Evolutionary conservation across 2,329 filamentous ascomycete species (phyloP).

Genomic region (Penicillium sp.): DNA sequence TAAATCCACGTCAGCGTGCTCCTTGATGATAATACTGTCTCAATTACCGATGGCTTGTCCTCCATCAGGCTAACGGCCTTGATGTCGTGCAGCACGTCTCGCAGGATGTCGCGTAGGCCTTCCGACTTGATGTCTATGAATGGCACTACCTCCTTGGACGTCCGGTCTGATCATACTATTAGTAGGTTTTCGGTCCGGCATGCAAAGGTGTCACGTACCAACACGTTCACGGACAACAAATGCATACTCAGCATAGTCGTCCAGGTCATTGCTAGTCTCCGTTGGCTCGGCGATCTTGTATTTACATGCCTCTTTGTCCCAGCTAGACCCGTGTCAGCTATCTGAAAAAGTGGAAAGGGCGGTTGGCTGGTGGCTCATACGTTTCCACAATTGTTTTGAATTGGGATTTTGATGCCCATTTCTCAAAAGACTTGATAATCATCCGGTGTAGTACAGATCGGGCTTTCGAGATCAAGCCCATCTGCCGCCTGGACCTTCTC

Average conservation of each 20-base stretch:
- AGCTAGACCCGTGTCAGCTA: too few species aligned
- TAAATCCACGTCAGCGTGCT: conserved; percentile 12
- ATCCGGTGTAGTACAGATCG: too few species aligned
- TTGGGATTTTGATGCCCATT: too few species aligned
- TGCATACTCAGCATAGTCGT: neutral
- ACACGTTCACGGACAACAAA: neutral
- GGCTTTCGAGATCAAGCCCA: too few species aligned
- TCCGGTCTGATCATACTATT: conserved; percentile 22
- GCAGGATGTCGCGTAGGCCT: conserved; percentile 29
- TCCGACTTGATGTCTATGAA: conserved; percentile 32
- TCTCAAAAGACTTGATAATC: too few species aligned
- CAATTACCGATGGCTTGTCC: conserved; percentile 29
- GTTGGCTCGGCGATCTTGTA: neutral
- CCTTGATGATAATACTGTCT: conserved; percentile 10
- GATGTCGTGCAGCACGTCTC: conserved; percentile 28
- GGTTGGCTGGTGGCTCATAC: too few species aligned
- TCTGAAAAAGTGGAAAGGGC: too few species aligned
- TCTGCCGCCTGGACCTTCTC: too few species aligned
- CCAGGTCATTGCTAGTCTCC: neutral
- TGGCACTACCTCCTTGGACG: conserved; percentile 20
- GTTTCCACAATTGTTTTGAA: too few species aligned
- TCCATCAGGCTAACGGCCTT: conserved; percentile 29
- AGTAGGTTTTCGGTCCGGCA: too few species aligned
- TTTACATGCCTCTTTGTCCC: neutral
- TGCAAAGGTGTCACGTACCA: neutral